A percentile compares a stretch with the other conserved stretches of the same genome.
These are phyloP conservation scores for Solanum dulcamara DNA, from an alignment of 257 asterid genomes.

Conservation along the genomic window DNA sequence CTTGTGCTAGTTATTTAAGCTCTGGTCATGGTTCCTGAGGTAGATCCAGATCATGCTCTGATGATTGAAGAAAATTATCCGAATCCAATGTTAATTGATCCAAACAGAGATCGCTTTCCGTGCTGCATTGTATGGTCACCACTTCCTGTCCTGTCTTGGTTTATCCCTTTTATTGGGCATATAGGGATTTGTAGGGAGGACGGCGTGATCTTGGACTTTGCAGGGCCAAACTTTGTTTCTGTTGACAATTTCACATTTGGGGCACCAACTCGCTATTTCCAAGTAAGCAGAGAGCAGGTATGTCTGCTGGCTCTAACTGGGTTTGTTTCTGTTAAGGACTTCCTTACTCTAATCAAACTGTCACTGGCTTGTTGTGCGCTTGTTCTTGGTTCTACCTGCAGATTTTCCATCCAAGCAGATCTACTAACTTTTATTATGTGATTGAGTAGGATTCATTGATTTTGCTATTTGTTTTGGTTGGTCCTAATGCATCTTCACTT, in stretches of 20 bases:
- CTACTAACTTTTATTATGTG: neutral
- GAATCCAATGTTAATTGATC: conserved; percentile 35
- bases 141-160: conserved; percentile 82
- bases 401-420: neutral
- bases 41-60: conserved; percentile 35
- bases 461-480: neutral
- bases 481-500: neutral
- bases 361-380: neutral
- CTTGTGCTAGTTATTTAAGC: conserved; percentile 8
- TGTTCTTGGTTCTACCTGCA: neutral
- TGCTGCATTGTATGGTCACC: conserved; percentile 95
- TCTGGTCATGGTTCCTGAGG: conserved; percentile 42
- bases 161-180: conserved; percentile 81
- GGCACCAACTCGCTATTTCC: conserved; percentile 68
- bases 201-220: conserved; percentile 89
- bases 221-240: conserved; percentile 81
- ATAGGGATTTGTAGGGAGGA: conserved; percentile 84
- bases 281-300: conserved; percentile 67
- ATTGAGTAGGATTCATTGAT: neutral
- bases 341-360: neutral
- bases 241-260: conserved; percentile 89
- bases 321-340: neutral
- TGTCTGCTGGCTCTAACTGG: neutral
- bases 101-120: conserved; percentile 59
- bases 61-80: conserved; percentile 32